Evolutionary conservation across 1,284 basidiomycete species (phyloP).

Genomic region (Cystobasidium pallidum): DNA sequence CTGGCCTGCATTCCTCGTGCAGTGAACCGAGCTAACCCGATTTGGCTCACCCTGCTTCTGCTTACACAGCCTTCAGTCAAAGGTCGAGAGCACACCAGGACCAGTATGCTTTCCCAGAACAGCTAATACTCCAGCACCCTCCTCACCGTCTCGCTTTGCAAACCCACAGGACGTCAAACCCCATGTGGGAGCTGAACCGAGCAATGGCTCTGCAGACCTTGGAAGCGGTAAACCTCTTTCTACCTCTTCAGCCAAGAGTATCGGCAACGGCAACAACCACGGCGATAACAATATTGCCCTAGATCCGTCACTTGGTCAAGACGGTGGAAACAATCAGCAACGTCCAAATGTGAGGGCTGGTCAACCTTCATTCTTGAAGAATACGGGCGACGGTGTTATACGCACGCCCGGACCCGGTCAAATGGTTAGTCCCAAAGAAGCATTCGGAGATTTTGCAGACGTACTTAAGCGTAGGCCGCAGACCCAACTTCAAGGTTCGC

Average conservation of each 20-base stretch:
- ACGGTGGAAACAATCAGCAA: neutral
- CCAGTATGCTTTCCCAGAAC: conserved; percentile 37
- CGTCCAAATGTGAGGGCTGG: conserved; percentile 25
- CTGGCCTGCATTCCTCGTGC: no score
- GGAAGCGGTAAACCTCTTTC: conserved; percentile 12
- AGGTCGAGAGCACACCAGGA: conserved; percentile 28
- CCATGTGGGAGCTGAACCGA: conserved; percentile 5
- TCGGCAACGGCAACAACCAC: neutral
- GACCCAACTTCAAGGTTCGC: conserved; percentile 8
- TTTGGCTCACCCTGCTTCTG: neutral
- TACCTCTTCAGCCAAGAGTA: conserved; percentile 6
- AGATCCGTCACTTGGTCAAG: conserved; percentile 10
- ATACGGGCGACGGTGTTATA: conserved; percentile 34
- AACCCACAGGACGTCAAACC: conserved; percentile 26
- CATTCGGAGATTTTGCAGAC: conserved; percentile 26
- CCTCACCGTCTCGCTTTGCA: conserved; percentile 31
- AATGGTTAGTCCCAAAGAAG: conserved; percentile 27
- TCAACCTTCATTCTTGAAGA: conserved; percentile 39
- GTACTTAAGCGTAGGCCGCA: conserved; percentile 10
- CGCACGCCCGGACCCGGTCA: conserved; percentile 29
- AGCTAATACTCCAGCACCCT: conserved; percentile 17
- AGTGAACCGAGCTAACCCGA: neutral
- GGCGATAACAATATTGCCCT: conserved; percentile 7
- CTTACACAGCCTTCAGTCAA: conserved; percentile 1
- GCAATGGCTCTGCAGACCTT: neutral